phyloP scores from a whole-genome alignment of 352 stramenopile species.

The Pythium dissimile region DNA sequence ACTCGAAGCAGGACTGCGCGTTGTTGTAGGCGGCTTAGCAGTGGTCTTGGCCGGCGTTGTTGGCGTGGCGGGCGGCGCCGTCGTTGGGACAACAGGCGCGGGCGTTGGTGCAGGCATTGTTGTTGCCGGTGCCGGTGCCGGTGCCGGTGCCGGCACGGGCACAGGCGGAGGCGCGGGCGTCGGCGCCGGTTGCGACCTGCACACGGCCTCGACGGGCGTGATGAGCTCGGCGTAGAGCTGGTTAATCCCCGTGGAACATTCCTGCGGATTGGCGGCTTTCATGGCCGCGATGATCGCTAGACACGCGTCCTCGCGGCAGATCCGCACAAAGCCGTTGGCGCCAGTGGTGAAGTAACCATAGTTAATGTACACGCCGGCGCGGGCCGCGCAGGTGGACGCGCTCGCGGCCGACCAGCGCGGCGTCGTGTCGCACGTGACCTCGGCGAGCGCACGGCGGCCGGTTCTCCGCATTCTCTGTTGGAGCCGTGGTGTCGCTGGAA shows the following conservation, averaged over 20 bases:
- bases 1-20: neutral
- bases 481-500: neutral
- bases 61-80: neutral
- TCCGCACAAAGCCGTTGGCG: neutral
- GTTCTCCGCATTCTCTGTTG: neutral
- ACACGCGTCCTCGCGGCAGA: neutral
- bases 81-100: neutral
- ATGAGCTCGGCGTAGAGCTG: neutral
- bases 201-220: neutral
- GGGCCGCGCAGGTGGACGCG: neutral
- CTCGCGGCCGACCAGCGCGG: neutral
- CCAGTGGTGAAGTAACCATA: neutral
- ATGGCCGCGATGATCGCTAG: neutral
- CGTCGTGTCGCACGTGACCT: neutral
- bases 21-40: neutral
- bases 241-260: neutral
- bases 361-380: neutral
- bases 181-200: neutral
- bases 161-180: neutral
- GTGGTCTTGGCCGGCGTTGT: no score
- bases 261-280: neutral
- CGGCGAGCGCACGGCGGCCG: neutral
- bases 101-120: neutral
- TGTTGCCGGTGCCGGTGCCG: neutral
- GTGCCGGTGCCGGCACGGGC: neutral